Base-by-base conservation (phyloP, 2,329 filamentous ascomycete species). In the Spiromastix sp. region DNA sequence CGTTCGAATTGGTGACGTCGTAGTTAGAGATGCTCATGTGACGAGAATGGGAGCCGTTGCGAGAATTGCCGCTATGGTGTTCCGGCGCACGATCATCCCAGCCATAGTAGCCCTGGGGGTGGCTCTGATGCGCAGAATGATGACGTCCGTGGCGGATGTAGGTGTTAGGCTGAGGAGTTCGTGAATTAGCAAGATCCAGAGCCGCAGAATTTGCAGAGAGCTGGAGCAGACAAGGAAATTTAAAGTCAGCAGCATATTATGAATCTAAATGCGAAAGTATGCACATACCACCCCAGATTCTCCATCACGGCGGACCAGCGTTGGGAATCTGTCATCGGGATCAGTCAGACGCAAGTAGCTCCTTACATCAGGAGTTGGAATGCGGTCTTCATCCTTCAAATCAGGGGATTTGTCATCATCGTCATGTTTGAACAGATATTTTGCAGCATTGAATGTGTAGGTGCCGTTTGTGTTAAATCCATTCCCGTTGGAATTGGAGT, bases 301-400 rank as follows among this genome's bases (percentile, higher is more conserved):
- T 57, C 70, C 64, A 66, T 71, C 63, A 59, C 57, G 51, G 26
- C 60, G 60, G 7, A 57, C 57, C 13, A 65, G 46, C 42, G 89
- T 87, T 19, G 87, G 86, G 50, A 95, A 96, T 52, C 78, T 81
- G 56, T 94, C 85, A 51, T 93, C 81, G 32, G 75, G 78, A 44
- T 77, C 76, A 37, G 79, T 77, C 61, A 83, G 74, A 56, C 79
- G 73, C 43, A 84, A 68, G 56, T 79, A 81, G 44, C 71, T 77
- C 52, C 77, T 79, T 46, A 80, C 72, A 40, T 81, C 77, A 30
- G 77, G 72, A 32, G 75, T 78, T 18, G 73, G 69, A 15, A 70
- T 60, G 16, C 67, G 56, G 40, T 69, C 63, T 22, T 66, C 53
- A 26, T 71, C 63, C 37, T 66, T 67, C 2, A 37, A 51, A 39